phyloP scores from a whole-genome alignment of 2,329 filamentous ascomycete species.

The Phialophora chinensis region DNA sequence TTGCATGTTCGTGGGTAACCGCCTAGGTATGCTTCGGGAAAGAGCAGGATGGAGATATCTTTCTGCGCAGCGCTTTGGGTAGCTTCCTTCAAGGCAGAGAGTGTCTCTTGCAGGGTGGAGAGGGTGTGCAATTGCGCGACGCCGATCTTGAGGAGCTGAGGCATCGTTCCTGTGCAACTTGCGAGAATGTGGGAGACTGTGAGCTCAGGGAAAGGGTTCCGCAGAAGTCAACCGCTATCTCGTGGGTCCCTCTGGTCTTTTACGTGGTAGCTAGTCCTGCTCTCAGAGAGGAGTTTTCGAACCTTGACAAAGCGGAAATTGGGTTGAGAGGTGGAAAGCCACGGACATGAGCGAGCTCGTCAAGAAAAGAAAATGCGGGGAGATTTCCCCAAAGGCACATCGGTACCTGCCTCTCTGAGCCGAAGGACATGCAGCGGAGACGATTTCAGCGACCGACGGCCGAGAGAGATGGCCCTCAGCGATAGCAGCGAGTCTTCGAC shows the following conservation, averaged over 20 bases:
- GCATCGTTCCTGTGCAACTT: slow-evolving; percentile 42
- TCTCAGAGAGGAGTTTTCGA: background rate
- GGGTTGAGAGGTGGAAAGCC: background rate
- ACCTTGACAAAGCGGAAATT: background rate
- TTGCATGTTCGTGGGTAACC: slow-evolving; percentile 83
- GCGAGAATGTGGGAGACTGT: background rate
- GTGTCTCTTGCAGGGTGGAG: slow-evolving; percentile 59
- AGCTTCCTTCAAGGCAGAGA: slow-evolving; percentile 68
- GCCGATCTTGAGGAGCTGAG: slow-evolving; percentile 51
- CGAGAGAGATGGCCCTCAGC: background rate
- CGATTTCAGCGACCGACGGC: background rate
- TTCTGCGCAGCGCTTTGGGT: slow-evolving; percentile 67
- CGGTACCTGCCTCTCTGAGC: background rate
- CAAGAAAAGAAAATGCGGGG: background rate
- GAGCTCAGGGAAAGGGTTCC: background rate
- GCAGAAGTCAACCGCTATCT: background rate
- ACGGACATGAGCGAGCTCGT: slow-evolving; percentile 2
- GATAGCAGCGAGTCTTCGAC: background rate
- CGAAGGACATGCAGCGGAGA: background rate
- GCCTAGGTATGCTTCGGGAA: slow-evolving; percentile 90
- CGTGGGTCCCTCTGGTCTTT: background rate
- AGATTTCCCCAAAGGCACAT: background rate
- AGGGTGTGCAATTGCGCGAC: slow-evolving; percentile 56
- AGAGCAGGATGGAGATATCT: slow-evolving; percentile 74
- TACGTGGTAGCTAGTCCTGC: background rate